phyloP scores from a whole-genome alignment of 495 filamentous ascomycete genomes.

The Chaetomium cochliodes region DNA sequence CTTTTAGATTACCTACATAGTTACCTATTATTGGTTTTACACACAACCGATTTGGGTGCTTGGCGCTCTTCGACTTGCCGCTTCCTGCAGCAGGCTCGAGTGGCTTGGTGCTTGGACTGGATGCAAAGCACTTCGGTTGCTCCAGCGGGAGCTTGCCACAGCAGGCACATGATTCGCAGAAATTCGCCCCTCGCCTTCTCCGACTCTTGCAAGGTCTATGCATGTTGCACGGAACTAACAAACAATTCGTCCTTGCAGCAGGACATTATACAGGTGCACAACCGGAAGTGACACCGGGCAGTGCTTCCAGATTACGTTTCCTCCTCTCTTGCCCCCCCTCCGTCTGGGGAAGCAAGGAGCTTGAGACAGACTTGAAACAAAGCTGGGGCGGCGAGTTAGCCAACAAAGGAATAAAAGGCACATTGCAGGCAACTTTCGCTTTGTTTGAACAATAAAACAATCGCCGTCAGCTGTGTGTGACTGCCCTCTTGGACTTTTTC shows the following conservation, averaged over 20 bases:
- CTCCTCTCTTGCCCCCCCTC: slow-evolving; percentile 2
- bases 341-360: not conserved
- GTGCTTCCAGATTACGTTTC: not conserved
- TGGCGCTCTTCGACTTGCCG: not conserved
- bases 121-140: slow-evolving; percentile 1
- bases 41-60: not conserved
- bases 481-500: not conserved
- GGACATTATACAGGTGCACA: not conserved
- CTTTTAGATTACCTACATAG: too few relatives aligned
- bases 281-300: not conserved
- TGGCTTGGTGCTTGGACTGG: too few relatives aligned
- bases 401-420: not conserved
- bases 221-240: not conserved
- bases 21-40: too few relatives aligned
- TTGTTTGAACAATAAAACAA: not conserved
- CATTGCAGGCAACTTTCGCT: not conserved
- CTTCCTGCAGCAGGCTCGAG: too few relatives aligned
- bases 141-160: not conserved
- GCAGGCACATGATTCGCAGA: not conserved
- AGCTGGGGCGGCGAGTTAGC: not conserved
- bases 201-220: not conserved
- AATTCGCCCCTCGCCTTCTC: not conserved
- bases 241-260: slow-evolving; percentile 6
- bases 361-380: slow-evolving; percentile 15
- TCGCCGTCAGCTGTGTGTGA: not conserved